These are phyloP conservation scores for Pseudogymnoascus sp. DNA, from an alignment of 2,329 filamentous ascomycete genomes.

Conservation along the genomic window DNA sequence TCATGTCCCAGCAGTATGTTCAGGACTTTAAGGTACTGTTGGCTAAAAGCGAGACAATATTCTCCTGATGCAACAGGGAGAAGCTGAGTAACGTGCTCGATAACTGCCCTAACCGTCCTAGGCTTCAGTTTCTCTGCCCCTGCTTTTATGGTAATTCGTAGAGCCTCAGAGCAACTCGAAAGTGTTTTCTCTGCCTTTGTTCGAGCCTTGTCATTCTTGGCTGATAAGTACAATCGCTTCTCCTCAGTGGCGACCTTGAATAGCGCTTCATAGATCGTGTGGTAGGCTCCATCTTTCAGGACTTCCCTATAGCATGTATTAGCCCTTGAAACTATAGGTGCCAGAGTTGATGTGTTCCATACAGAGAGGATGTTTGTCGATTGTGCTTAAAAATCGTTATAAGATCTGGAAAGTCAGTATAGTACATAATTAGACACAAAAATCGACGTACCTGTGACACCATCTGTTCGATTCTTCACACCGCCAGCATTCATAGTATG, in stretches of 20 bases:
- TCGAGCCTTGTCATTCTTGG: slow-evolving; percentile 42
- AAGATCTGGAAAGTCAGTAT: slow-evolving; percentile 19
- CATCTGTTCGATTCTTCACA: slow-evolving; percentile 12
- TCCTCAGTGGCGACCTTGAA: slow-evolving; percentile 63
- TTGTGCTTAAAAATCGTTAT: slow-evolving; percentile 23
- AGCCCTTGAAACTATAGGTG: slow-evolving; percentile 9
- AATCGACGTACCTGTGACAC: slow-evolving; percentile 11
- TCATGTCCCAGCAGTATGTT: slow-evolving; percentile 60
- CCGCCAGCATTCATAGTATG: slow-evolving; percentile 9
- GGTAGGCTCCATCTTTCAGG: slow-evolving; percentile 69
- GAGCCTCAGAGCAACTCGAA: slow-evolving; percentile 56
- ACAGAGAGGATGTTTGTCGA: slow-evolving; percentile 23
- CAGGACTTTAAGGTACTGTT: slow-evolving; percentile 73
- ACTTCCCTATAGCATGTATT: slow-evolving; percentile 21
- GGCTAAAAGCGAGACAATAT: slow-evolving; percentile 59
- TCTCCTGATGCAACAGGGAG: slow-evolving; percentile 53
- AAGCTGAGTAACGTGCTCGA: slow-evolving; percentile 74
- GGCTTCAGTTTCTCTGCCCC: slow-evolving; percentile 59
- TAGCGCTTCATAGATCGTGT: slow-evolving; percentile 70
- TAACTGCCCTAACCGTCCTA: slow-evolving; percentile 69
- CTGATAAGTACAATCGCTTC: slow-evolving; percentile 52
- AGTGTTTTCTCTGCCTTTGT: slow-evolving; percentile 49
- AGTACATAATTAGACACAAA: not conserved
- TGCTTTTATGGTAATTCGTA: slow-evolving; percentile 64
- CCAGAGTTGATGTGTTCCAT: not conserved